These are phyloP conservation scores for Haplographium delicatum DNA, from an alignment of 495 filamentous ascomycete genomes.

Conservation along the genomic window DNA sequence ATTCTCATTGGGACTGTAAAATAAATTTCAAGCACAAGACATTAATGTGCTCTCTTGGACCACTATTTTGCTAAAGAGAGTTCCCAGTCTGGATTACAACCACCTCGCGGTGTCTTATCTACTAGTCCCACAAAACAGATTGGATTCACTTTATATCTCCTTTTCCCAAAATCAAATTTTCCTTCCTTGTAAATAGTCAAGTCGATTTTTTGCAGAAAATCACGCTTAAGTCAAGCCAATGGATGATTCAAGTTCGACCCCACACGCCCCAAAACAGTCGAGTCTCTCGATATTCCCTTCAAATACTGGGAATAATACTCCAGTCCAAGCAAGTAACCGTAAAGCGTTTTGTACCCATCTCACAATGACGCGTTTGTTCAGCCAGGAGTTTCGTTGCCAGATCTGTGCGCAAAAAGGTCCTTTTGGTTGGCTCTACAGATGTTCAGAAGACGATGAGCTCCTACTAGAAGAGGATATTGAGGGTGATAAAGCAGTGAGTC, in stretches of 20 bases:
- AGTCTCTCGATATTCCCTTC: background rate
- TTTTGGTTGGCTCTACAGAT: constrained; percentile 63
- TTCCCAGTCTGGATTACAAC: too few relatives aligned
- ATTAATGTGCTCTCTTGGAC: too few relatives aligned
- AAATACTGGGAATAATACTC: background rate
- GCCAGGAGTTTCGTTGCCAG: constrained; percentile 39
- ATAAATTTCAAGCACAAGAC: too few relatives aligned
- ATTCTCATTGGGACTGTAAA: too few relatives aligned
- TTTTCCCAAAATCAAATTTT: too few relatives aligned
- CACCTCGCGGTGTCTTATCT: too few relatives aligned
- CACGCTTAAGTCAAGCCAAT: too few relatives aligned
- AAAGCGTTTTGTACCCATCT: constrained; percentile 50
- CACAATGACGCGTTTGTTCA: constrained; percentile 52
- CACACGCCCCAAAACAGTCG: background rate
- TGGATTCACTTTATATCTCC: too few relatives aligned
- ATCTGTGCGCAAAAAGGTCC: constrained; percentile 41
- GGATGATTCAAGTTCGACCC: background rate
- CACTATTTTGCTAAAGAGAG: too few relatives aligned
- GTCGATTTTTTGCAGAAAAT: too few relatives aligned
- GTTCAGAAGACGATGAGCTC: constrained; percentile 53
- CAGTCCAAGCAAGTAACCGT: background rate
- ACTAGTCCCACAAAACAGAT: too few relatives aligned
- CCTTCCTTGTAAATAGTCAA: too few relatives aligned
- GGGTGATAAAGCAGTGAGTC: constrained; percentile 28
- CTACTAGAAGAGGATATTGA: constrained; percentile 33